phyloP scores from a whole-genome alignment of 208 protist genomes.

The Crithidia brevicula region DNA sequence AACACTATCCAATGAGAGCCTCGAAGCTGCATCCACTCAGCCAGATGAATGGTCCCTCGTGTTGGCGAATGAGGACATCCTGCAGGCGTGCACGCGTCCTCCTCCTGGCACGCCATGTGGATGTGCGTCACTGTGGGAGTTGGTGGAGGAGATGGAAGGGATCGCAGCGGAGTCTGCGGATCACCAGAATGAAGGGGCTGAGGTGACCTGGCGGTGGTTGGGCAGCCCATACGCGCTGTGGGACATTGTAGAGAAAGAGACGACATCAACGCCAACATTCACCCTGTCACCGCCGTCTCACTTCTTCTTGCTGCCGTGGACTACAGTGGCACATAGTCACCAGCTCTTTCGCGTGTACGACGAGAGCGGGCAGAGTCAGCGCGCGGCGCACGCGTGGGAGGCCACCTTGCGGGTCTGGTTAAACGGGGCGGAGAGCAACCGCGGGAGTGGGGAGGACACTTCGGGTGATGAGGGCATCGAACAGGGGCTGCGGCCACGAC shows the following conservation, averaged over 20 bases:
- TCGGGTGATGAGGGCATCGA: no score
- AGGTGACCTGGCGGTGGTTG: conserved; percentile 59
- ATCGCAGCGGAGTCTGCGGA: conserved; percentile 7
- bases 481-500: background rate
- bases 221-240: conserved; percentile 50
- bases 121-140: conserved; percentile 40
- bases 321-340: conserved; percentile 55
- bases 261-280: background rate
- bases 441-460: no score
- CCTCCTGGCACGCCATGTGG: conserved; percentile 12
- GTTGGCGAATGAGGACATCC: background rate
- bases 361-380: conserved; percentile 66
- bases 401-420: conserved; percentile 44
- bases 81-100: conserved; percentile 11
- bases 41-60: conserved; percentile 27
- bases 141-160: conserved; percentile 51
- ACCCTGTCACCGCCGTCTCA: background rate
- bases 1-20: no score
- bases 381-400: conserved; percentile 50
- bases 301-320: conserved; percentile 78
- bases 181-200: background rate
- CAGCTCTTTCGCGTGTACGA: conserved; percentile 85
- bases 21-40: background rate
- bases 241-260: conserved; percentile 17
- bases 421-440: background rate